Evolutionary conservation across 768 basidiomycete species (phyloP), one percentile per base, ranked within the genome.

Genomic region (Lyophyllum shimeji): DNA sequence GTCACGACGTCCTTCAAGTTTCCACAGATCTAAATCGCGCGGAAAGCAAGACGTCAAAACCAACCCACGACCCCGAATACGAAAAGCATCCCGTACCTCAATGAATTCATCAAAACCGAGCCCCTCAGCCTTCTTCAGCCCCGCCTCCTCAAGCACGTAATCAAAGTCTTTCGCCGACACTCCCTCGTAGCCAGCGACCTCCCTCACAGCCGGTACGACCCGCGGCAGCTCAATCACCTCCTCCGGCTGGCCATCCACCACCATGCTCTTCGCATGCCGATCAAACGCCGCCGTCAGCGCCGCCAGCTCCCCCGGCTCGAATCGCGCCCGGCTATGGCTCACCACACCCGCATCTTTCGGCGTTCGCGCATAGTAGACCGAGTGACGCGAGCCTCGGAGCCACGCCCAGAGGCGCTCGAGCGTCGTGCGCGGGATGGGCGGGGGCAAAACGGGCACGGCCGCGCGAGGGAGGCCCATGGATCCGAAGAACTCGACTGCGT

Each of bases 71-170:
- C 40, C 45, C 53, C 49, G 51, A 21, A 17, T 6, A 8, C 15
- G 56, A 55, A 37, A 50, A 29, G 9, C 34, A 50, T 13, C 23
- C 72, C 85, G 13, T 60, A 91, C 91, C 83, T 95, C 93, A 47
- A 95, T 76, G 69, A 95, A 95, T 66, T 92, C 90, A 60, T 95
- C 90, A 63, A 93, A 85, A 58, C 86, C 84, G 46, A 97, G 71
- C 24, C 80, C 79, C 25, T 71, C 69, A 62, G 78, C 75, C 20
- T 71, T 70, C 47, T 75, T 71, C 68, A 90, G 83, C 3, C 90
- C 94, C 57, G 89, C 86, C 67, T 89, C 86, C 53, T 80, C 79
- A 50, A 95, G 77, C 0, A 93, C 90, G 66, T 92, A 89, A 31
- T 84, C 40, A 31, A 56, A 58, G 20, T 63, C 62, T 45, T 53